A percentile compares a stretch with the other conserved stretches of the same genome.
Evolutionary conservation across 2,329 filamentous ascomycete species (phyloP).

Genomic region (Botrytis porri): DNA sequence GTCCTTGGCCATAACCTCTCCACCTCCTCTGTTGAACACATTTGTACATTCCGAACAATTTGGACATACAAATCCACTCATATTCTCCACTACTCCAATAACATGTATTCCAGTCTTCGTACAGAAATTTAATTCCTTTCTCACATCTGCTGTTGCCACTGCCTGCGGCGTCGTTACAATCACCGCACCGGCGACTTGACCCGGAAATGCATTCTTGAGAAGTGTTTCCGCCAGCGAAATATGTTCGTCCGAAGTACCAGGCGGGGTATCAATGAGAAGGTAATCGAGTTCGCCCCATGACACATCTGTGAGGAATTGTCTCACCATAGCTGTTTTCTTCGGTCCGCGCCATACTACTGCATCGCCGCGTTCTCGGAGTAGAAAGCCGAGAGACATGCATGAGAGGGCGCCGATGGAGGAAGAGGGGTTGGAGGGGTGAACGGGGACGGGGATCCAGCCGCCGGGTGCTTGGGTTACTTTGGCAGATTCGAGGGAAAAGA

Average conservation of each 20-base stretch:
- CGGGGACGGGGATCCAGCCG: conserved; percentile 86
- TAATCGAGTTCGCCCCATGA: conserved; percentile 87
- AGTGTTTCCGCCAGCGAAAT: conserved; percentile 91
- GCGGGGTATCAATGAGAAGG: conserved; percentile 91
- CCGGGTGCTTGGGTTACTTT: conserved; percentile 90
- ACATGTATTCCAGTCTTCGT: conserved; percentile 77
- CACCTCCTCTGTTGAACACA: conserved; percentile 88
- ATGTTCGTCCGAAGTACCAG: conserved; percentile 94
- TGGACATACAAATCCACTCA: conserved; percentile 86
- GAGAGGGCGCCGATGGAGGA: conserved; percentile 61
- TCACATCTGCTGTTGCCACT: conserved; percentile 87
- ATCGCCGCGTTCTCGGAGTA: conserved; percentile 77
- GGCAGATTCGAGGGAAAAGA: conserved; percentile 83
- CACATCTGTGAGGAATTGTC: conserved; percentile 91
- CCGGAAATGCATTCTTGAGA: conserved; percentile 57
- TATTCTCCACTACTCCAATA: conserved; percentile 93
- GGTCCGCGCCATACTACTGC: conserved; percentile 97
- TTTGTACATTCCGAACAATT: conserved; percentile 84
- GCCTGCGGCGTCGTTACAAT: conserved; percentile 96
- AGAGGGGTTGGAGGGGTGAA: conserved; percentile 59
- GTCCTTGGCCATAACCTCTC: conserved; percentile 82
- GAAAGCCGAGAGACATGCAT: conserved; percentile 92
- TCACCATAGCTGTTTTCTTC: conserved; percentile 98
- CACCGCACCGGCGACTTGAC: conserved; percentile 80
- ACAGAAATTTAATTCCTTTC: conserved; percentile 84